These are phyloP conservation scores for Prunus padus DNA, from an alignment of 306 rosid species.

Conservation along the genomic window DNA sequence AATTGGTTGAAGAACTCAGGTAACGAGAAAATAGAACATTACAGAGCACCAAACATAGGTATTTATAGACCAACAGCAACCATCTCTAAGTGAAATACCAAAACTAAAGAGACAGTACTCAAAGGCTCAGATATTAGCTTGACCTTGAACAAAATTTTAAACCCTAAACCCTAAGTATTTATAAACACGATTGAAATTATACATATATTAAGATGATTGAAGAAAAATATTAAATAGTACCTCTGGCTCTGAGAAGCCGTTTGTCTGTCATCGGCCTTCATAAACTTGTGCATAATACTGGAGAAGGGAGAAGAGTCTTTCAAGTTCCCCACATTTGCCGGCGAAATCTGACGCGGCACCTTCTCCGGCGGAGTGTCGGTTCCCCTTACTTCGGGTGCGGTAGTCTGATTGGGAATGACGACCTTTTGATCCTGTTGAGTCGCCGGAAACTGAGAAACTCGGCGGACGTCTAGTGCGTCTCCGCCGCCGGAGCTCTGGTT, in stretches of 20 bases:
- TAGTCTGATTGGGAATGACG: constrained; percentile 21
- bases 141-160: neutral
- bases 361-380: constrained; percentile 97
- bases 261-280: constrained; percentile 45
- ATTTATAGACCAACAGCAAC: too few species aligned
- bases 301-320: constrained; percentile 53
- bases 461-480: neutral
- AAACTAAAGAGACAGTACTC: neutral
- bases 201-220: neutral
- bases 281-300: constrained; percentile 84
- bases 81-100: neutral
- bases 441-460: constrained; percentile 22
- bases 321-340: constrained; percentile 32
- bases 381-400: constrained; percentile 56
- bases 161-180: neutral
- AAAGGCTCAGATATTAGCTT: neutral
- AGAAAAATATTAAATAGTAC: constrained; percentile 22
- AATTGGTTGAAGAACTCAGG: too few species aligned
- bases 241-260: constrained; percentile 43
- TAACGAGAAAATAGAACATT: too few species aligned
- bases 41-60: too few species aligned
- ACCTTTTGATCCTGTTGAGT: constrained; percentile 23
- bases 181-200: neutral
- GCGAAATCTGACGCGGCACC: constrained; percentile 67
- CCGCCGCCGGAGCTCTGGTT: constrained; percentile 31